A percentile compares a stretch with the other conserved stretches of the same genome.
Evolutionary conservation across 306 rosid genomes (phyloP).

Genomic region (Vicia sativa): DNA sequence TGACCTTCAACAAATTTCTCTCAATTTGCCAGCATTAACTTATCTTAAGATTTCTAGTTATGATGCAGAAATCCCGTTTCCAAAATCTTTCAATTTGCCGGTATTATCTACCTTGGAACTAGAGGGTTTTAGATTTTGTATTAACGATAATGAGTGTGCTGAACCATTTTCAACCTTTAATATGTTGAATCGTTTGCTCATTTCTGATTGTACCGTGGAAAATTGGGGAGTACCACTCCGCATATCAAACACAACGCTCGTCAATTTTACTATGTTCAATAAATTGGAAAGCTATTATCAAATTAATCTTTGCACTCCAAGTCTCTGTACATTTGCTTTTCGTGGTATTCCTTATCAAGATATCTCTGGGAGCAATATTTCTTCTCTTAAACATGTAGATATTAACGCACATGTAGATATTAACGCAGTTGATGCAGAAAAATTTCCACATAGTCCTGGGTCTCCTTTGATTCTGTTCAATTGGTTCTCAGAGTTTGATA

Average conservation of each 20-base stretch:
- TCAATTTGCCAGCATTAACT: too few relatives aligned
- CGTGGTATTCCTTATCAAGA: neutral
- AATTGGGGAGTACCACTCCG: neutral
- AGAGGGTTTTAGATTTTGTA: neutral
- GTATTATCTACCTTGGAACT: conserved; percentile 25
- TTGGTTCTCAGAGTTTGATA: neutral
- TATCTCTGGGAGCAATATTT: conserved; percentile 1
- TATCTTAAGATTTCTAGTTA: neutral
- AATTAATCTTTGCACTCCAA: neutral
- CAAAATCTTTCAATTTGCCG: conserved; percentile 6
- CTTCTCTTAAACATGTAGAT: conserved; percentile 19
- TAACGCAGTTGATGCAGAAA: conserved; percentile 8
- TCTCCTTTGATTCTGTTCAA: neutral
- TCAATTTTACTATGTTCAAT: conserved; percentile 2
- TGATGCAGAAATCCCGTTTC: neutral
- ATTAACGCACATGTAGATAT: too few relatives aligned
- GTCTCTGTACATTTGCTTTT: conserved; percentile 7
- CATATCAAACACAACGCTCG: conserved; percentile 7
- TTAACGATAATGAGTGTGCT: neutral
- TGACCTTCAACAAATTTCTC: too few relatives aligned
- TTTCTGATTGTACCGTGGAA: neutral
- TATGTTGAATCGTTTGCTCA: neutral
- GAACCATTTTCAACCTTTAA: conserved; percentile 14
- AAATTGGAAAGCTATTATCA: neutral
- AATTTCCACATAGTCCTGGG: too few relatives aligned